A percentile compares a stretch with the other conserved stretches of the same genome.
Evolutionary conservation across 345 rosid genomes (phyloP).

Genomic region (Draba incana): DNA sequence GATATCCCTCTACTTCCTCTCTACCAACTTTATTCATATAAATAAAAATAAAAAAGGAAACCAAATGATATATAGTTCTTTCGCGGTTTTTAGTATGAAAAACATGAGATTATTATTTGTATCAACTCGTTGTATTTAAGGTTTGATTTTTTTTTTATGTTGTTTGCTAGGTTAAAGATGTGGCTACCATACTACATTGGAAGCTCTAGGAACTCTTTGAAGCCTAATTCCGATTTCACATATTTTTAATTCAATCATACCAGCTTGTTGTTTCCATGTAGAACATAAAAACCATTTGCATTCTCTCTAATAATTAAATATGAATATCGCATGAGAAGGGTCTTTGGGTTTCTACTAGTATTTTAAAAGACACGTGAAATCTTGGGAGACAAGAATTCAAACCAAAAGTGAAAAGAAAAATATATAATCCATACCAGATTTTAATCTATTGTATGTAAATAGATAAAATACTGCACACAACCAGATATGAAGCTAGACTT

Average conservation of each 20-base stretch:
- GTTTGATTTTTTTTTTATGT: conserved; percentile 46
- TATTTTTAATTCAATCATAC: conserved; percentile 26
- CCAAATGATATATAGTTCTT: conserved; percentile 8
- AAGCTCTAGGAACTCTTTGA: conserved; percentile 68
- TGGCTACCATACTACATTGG: conserved; percentile 99
- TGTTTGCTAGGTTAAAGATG: conserved; percentile 93
- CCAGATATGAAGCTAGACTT: background rate
- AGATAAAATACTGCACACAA: background rate
- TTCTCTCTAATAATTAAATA: conserved; percentile 28
- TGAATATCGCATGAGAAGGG: conserved; percentile 20
- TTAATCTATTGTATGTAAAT: background rate
- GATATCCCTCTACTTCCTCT: conserved; percentile 25
- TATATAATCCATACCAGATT: background rate
- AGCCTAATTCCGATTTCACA: conserved; percentile 39
- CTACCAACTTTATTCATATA: conserved; percentile 14
- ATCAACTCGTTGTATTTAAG: conserved; percentile 37
- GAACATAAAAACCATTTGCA: conserved; percentile 39
- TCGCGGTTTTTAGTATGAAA: background rate
- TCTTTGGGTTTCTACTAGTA: background rate
- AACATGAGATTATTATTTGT: conserved; percentile 24
- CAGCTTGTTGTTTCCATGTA: conserved; percentile 28
- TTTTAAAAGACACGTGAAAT: background rate
- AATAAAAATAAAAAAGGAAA: conserved; percentile 19
- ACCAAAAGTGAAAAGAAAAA: background rate
- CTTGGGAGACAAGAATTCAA: background rate